Evolutionary conservation across 306 rosid species (phyloP).

Genomic region (Vigna hirtella): DNA sequence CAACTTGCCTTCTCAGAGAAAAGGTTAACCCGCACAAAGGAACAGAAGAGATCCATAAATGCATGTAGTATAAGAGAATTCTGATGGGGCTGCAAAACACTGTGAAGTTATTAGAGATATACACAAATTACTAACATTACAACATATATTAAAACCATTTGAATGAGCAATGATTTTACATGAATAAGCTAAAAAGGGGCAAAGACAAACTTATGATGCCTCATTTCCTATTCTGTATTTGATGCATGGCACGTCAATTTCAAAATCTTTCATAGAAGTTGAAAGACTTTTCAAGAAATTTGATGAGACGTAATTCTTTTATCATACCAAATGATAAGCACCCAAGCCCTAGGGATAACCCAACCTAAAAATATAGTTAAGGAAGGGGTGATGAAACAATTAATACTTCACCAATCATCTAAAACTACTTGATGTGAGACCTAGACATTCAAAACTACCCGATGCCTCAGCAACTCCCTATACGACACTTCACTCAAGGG

Average conservation of each 20-base stretch:
- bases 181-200: slow-evolving; percentile 25
- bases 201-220: slow-evolving; percentile 5
- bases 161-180: slow-evolving; percentile 34
- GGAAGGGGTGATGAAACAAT: background rate
- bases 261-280: slow-evolving; percentile 26
- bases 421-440: background rate
- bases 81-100: slow-evolving; percentile 99
- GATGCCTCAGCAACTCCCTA: background rate
- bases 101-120: slow-evolving; percentile 76
- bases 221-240: slow-evolving; percentile 36
- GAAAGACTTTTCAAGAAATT: background rate
- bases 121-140: slow-evolving; percentile 39
- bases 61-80: slow-evolving; percentile 90
- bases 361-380: background rate
- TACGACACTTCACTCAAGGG: background rate
- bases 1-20: slow-evolving; percentile 90
- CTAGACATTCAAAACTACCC: no score
- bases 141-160: slow-evolving; percentile 17
- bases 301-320: background rate
- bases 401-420: background rate
- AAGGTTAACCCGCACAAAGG: slow-evolving; percentile 94
- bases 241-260: slow-evolving; percentile 5
- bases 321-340: background rate
- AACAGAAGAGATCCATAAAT: slow-evolving; percentile 98
- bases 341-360: background rate